These are phyloP conservation scores for Tuber calosporum DNA, from an alignment of 495 filamentous ascomycete species.

Conservation along the genomic window DNA sequence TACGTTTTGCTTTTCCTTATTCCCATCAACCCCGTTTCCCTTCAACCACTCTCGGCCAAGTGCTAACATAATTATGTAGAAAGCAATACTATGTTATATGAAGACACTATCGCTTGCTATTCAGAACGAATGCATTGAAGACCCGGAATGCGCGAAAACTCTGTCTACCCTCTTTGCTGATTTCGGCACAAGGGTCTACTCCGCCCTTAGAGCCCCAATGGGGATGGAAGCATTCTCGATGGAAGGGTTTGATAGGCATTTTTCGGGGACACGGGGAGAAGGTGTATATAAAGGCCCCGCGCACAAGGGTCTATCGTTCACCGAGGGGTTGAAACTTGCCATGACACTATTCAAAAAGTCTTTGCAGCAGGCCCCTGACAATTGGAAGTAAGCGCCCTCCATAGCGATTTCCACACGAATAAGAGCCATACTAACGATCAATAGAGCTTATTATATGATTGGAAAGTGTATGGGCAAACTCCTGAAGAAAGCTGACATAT, in stretches of 20 bases:
- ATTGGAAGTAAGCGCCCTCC: constrained; percentile 65
- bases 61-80: constrained; percentile 19
- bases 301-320: constrained; percentile 64
- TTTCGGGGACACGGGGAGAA: constrained; percentile 57
- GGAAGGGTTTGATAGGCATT: constrained; percentile 66
- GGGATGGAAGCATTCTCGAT: constrained; percentile 78
- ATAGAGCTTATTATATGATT: constrained; percentile 75
- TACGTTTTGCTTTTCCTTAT: constrained; percentile 2
- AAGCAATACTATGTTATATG: constrained; percentile 84
- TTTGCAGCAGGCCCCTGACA: constrained; percentile 60
- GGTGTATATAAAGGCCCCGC: constrained; percentile 68
- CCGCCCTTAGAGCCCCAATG: constrained; percentile 83
- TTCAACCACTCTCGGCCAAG: background rate
- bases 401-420: constrained; percentile 16
- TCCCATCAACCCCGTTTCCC: background rate
- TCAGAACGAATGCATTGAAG: constrained; percentile 51
- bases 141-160: constrained; percentile 53
- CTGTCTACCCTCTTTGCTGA: constrained; percentile 79
- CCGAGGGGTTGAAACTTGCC: constrained; percentile 81
- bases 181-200: constrained; percentile 83
- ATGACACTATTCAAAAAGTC: constrained; percentile 70
- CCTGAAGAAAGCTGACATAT: constrained; percentile 46
- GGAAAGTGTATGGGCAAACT: constrained; percentile 97
- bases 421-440: constrained; percentile 22
- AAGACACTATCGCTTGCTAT: constrained; percentile 75